Evolutionary conservation across 768 basidiomycete species (phyloP).

Genomic region (Pulveroboletus sp.): DNA sequence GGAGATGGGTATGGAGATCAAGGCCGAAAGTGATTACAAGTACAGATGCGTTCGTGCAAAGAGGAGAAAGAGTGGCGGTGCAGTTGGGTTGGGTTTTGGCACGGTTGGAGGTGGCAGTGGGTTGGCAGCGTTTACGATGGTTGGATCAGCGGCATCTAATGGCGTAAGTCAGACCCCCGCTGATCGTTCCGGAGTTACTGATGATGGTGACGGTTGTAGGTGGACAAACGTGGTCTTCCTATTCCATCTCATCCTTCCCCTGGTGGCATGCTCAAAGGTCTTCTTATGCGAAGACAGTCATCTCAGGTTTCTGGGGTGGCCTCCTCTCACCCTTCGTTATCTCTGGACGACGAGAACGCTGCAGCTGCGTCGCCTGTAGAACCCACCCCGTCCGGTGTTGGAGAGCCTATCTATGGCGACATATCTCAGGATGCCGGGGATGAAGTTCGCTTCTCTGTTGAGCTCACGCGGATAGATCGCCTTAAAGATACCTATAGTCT

Average conservation of each 20-base stretch:
- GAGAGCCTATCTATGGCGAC: conserved; percentile 76
- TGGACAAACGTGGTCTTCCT: conserved; percentile 86
- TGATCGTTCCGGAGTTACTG: conserved; percentile 2
- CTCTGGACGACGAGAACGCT: conserved; percentile 42
- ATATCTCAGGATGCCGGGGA: conserved; percentile 79
- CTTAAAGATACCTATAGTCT: conserved; percentile 88
- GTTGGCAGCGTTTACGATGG: conserved; percentile 71
- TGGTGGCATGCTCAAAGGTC: conserved; percentile 76
- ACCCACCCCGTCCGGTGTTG: conserved; percentile 27
- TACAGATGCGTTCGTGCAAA: conserved; percentile 80
- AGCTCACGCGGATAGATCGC: conserved; percentile 85
- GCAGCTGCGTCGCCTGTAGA: conserved; percentile 31
- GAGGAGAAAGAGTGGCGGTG: conserved; percentile 51
- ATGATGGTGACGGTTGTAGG: conserved; percentile 39
- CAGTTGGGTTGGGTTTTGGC: conserved; percentile 42
- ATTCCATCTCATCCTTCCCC: conserved; percentile 72
- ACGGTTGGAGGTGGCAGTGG: conserved; percentile 37
- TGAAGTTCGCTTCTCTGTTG: conserved; percentile 95
- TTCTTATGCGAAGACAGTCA: conserved; percentile 87
- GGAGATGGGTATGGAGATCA: conserved; percentile 87
- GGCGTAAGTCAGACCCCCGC: conserved; percentile 53
- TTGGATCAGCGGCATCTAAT: conserved; percentile 79
- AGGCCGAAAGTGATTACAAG: conserved; percentile 87
- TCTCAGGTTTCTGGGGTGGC: conserved; percentile 59
- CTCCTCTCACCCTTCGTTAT: conserved; percentile 41